Base-by-base conservation (phyloP, 2,329 filamentous ascomycete genomes). In the Dothiorella sarmentorum region DNA sequence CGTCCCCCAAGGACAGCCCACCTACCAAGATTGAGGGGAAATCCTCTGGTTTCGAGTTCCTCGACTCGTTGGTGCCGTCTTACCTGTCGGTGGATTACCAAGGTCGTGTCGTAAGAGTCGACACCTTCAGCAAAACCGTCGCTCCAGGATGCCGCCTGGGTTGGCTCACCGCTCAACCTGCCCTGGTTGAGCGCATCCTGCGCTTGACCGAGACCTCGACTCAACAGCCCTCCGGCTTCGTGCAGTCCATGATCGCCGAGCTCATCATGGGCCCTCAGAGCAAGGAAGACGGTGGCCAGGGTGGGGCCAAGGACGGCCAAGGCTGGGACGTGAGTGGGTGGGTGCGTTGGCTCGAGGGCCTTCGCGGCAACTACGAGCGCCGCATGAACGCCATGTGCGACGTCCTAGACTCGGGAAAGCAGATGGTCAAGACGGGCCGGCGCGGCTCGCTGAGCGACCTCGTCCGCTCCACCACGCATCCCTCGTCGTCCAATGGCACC, bases 121-220 rank as follows among this genome's bases (percentile, higher is more conserved):
- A 97, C 72, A 96, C 92, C 1, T 97, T 97, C 73, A 94, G 89
- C 68, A 97, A 97, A 76, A 95, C 90, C 0, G 83, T 96, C 17
- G 91, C 91, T 0, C 93, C 93, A 0, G 93, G 93, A 2, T 95
- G 90, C 69, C 86, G 93, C 27, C 78, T 97, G 1, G 93, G 93
- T 38, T 97, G 91, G 90, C 86, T 96, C 63, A 96, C 92, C 0
- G 87, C 89, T 0, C 89, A 95, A 68, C 91, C 91, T 1, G 85
- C 78, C 0, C 77, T 97, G 47, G 80, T 91, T 45, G 90, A 95
- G 72, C 85, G 89, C 6, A 76, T 94, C 26, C 69, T 80, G 15
- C 87, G 88, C 58, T 88, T 95, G 66, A 87, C 85, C 18, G 92
- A 97, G 73, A 81, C 83, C 0, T 82, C 82, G 17, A 96, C 91